These are phyloP conservation scores for Podaxis mareebaensis DNA, from an alignment of 768 basidiomycete genomes.

Conservation along the genomic window DNA sequence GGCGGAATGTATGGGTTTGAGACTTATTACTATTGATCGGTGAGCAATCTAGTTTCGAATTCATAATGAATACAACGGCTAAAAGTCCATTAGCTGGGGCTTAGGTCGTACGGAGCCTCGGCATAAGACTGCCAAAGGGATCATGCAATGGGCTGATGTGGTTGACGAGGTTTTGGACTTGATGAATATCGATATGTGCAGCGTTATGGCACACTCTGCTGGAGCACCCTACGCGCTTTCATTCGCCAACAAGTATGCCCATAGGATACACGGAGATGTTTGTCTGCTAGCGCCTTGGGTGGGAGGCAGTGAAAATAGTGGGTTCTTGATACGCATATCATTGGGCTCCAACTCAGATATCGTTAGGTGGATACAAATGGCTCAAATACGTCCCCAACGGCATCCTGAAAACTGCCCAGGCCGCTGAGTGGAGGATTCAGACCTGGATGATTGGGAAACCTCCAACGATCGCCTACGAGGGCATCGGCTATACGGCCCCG, in stretches of 20 bases:
- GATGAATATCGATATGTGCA: slow-evolving; percentile 75
- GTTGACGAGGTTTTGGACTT: slow-evolving; percentile 90
- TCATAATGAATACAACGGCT: slow-evolving; percentile 17
- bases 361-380: slow-evolving; percentile 86
- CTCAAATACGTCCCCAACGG: slow-evolving; percentile 94
- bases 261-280: slow-evolving; percentile 79
- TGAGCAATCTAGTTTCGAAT: slow-evolving; percentile 33
- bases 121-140: slow-evolving; percentile 69
- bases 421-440: slow-evolving; percentile 96
- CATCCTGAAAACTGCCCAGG: slow-evolving; percentile 91
- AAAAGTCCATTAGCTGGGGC: slow-evolving; percentile 69
- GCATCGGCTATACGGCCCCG: slow-evolving; percentile 77
- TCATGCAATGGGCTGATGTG: slow-evolving; percentile 87
- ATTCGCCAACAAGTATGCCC: slow-evolving; percentile 72
- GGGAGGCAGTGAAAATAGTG: slow-evolving; percentile 85
- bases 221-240: slow-evolving; percentile 94
- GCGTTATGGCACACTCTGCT: slow-evolving; percentile 93
- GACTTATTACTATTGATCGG: slow-evolving; percentile 94
- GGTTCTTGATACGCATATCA: slow-evolving; percentile 30
- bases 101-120: slow-evolving; percentile 82
- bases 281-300: slow-evolving; percentile 97
- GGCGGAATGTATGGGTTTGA: slow-evolving; percentile 81
- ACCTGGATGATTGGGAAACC: slow-evolving; percentile 98
- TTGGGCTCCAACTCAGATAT: slow-evolving; percentile 15
- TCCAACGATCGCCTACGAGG: slow-evolving; percentile 79